These are phyloP conservation scores for Aspergillus pseudotamarii DNA, from an alignment of 2,329 filamentous ascomycete species.

Conservation along the genomic window DNA sequence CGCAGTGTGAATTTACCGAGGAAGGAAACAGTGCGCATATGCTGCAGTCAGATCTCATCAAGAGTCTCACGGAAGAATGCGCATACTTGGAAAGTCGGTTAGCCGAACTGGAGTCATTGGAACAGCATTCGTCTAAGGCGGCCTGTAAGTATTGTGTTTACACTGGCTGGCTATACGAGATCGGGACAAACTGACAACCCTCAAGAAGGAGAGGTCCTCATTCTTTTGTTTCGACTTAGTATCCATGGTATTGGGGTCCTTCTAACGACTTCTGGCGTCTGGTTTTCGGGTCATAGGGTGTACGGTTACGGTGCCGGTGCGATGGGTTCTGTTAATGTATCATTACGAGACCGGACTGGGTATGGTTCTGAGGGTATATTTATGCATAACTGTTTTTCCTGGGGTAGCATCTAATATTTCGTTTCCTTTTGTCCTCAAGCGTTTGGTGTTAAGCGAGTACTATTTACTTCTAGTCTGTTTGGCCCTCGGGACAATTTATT, in stretches of 20 bases:
- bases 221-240: not conserved
- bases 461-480: not conserved
- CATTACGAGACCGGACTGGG: not conserved
- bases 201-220: not conserved
- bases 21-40: constrained; percentile 1
- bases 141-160: not conserved
- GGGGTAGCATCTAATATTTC: not conserved
- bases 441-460: not conserved
- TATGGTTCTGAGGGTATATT: not conserved
- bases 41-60: constrained; percentile 4
- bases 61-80: constrained; percentile 4
- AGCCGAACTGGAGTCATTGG: not conserved
- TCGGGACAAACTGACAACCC: not conserved
- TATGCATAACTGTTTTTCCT: not conserved
- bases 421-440: not conserved
- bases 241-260: not conserved
- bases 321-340: not conserved
- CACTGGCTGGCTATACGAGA: too few relatives aligned
- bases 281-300: not conserved
- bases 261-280: not conserved
- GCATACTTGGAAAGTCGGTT: not conserved
- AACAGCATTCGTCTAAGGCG: not conserved
- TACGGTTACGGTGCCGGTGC: not conserved
- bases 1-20: constrained; percentile 1
- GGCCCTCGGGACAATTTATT: not conserved